Base-by-base conservation (phyloP, 306 rosid genomes). In the Sicyos baderoa region DNA sequence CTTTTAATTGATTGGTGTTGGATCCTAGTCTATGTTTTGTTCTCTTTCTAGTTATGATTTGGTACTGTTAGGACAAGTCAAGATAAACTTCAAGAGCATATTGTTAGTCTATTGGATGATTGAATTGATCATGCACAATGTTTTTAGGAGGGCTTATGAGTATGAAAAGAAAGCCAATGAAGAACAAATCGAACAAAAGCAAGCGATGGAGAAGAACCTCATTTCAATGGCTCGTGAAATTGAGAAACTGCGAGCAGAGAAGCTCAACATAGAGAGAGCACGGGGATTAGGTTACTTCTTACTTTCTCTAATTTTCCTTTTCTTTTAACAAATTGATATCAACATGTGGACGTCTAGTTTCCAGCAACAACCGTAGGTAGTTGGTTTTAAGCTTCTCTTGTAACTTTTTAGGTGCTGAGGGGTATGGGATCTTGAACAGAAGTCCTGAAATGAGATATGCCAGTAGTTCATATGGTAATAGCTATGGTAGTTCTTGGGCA, bases 151-250 rank as follows among this genome's bases (percentile, higher is more conserved):
- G 74, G 82, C 78, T 63, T 75, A 59, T 75, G 86, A 82, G 45
- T 79, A 73, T 61, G 81, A 84, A 61, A 84, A 83, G 75, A 79
- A 70, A 66, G 81, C 76, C 40, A 82, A 77, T 45, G 77, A 77
- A 73, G 82, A 79, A 67, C 78, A 72, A 77, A 66, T 77, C 44
- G 76, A 75, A 71, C 79, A 75, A 67, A 79, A 73, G 70, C 86
- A 73, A 60, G 79, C 76, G 37, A 75, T 84, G 86, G 86, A 84
- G 79, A 77, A 70, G 55, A 82, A 79, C 59, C 81, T 82, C 6
- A 44, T 79, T 72, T 82, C 82, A 21, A 82, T 84, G 84, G 88
- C 84, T 66, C 79, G 79, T 58, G 86, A 82, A 77, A 67, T 82
- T 48, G 88, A 82, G 74, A 72, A 70, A 68, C 73, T 79, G 27